Percentiles rank a stretch among this genome's conserved stretches.
Evolutionary conservation across 192 early-diverging fungal species (phyloP).

Genomic region (Coemansia erecta): DNA sequence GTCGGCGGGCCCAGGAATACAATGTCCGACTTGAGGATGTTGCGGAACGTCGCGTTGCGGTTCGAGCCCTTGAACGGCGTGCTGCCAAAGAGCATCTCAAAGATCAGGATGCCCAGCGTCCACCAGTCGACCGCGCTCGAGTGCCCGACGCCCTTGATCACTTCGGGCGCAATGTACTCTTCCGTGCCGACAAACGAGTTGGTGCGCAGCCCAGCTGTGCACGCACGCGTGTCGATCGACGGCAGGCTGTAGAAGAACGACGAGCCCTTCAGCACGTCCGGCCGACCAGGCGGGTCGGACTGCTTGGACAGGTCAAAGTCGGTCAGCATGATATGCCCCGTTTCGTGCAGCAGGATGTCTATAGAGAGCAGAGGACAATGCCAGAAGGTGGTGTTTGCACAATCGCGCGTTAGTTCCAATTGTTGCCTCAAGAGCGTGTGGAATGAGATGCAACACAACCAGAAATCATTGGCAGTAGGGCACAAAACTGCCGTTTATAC

Average conservation of each 20-base stretch:
- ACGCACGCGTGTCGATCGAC: constrained; percentile 82
- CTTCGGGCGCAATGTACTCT: constrained; percentile 99
- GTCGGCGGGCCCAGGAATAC: constrained; percentile 64
- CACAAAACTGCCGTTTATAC: constrained; percentile 22
- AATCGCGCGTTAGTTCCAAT: no score
- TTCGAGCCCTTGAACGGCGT: constrained; percentile 97
- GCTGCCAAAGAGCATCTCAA: constrained; percentile 95
- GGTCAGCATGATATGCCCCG: constrained; percentile 97
- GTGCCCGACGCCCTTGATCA: constrained; percentile 93
- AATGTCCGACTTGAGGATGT: constrained; percentile 80
- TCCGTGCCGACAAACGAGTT: constrained; percentile 99
- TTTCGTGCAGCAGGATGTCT: constrained; percentile 89
- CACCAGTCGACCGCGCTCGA: constrained; percentile 97
- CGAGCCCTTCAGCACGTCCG: constrained; percentile 61
- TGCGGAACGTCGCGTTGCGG: constrained; percentile 85
- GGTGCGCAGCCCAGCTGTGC: constrained; percentile 82
- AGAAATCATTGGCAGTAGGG: neutral
- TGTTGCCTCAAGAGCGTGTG: neutral
- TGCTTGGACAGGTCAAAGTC: constrained; percentile 99
- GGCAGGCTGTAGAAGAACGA: constrained; percentile 62
- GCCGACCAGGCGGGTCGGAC: constrained; percentile 76
- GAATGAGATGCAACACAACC: neutral
- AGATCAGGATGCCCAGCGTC: constrained; percentile 96
- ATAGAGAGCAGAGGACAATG: constrained; percentile 26
- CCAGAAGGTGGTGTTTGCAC: neutral